Conservation (phyloP, 2,329 filamentous ascomycete genomes). For the Exserohilum rostratum region DNA sequence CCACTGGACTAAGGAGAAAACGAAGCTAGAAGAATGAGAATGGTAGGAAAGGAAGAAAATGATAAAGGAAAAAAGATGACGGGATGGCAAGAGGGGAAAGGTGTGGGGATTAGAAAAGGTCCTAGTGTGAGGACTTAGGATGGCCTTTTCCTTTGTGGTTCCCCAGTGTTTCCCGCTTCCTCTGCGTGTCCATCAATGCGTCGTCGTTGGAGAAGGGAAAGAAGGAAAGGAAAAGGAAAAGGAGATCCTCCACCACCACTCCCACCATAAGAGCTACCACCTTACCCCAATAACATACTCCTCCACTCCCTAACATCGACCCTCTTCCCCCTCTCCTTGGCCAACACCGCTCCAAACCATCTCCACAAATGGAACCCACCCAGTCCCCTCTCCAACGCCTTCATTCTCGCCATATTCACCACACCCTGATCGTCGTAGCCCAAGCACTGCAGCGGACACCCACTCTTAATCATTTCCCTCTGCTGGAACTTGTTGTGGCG, state of each 20-base stretch:
- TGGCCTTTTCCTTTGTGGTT: no score
- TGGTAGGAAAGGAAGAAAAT: background rate
- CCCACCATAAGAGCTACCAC: background rate
- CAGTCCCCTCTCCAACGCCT: constrained; percentile 30
- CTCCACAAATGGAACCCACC: constrained; percentile 33
- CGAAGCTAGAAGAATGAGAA: background rate
- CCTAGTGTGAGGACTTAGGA: no score
- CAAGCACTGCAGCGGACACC: constrained; percentile 50
- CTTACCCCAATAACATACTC: constrained; percentile 15
- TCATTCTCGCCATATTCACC: constrained; percentile 38
- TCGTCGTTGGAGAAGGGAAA: no score
- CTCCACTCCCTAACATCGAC: constrained; percentile 41
- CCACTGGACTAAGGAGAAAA: background rate
- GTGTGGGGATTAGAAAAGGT: no score
- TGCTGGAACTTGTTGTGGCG: constrained; percentile 50
- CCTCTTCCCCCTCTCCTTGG: constrained; percentile 34
- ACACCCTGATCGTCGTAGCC: constrained; percentile 43
- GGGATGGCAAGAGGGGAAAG: background rate
- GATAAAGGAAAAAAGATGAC: background rate
- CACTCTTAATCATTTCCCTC: constrained; percentile 53
- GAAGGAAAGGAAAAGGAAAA: no score
- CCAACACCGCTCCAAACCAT: constrained; percentile 49
- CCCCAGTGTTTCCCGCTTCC: no score
- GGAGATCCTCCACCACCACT: no score
- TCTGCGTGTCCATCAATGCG: no score